These are phyloP conservation scores for Diaporthe humulicola DNA, from an alignment of 2,329 filamentous ascomycete species.

Conservation along the genomic window DNA sequence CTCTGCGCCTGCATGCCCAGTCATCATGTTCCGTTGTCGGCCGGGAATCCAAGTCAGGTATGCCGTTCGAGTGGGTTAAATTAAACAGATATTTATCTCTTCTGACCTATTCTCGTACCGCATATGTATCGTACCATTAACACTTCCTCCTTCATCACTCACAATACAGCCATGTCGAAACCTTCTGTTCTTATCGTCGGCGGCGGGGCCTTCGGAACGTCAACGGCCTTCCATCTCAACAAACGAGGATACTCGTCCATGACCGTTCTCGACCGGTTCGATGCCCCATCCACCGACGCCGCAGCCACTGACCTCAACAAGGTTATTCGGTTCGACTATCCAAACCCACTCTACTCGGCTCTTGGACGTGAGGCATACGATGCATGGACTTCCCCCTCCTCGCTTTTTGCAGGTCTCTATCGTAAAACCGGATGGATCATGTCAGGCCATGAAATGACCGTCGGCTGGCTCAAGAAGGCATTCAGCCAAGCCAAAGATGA, in stretches of 20 bases:
- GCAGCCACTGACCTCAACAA: slow-evolving; percentile 53
- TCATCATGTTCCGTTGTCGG: slow-evolving; percentile 3
- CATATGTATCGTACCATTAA: too few species aligned
- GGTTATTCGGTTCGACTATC: slow-evolving; percentile 54
- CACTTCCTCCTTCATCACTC: neutral
- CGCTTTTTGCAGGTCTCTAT: slow-evolving; percentile 49
- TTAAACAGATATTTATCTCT: neutral
- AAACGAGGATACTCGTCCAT: slow-evolving; percentile 41
- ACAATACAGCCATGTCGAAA: neutral
- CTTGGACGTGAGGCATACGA: slow-evolving; percentile 48
- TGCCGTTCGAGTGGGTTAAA: neutral
- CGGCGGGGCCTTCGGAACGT: slow-evolving; percentile 25
- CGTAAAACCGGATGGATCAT: slow-evolving; percentile 50
- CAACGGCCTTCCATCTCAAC: slow-evolving; percentile 14
- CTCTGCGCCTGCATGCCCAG: neutral
- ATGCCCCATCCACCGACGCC: slow-evolving; percentile 45
- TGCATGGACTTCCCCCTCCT: slow-evolving; percentile 46
- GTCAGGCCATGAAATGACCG: slow-evolving; percentile 45
- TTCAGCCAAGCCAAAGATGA: slow-evolving; percentile 44
- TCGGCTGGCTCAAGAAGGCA: slow-evolving; percentile 48
- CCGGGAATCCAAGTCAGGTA: neutral
- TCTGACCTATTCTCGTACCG: too few species aligned
- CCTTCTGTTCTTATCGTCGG: slow-evolving; percentile 21
- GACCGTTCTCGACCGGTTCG: slow-evolving; percentile 47
- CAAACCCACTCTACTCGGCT: slow-evolving; percentile 47